A percentile compares a stretch with the other conserved stretches of the same genome.
phyloP scores from a whole-genome alignment of 164 flowering plant genomes.

The Malania oleifera region DNA sequence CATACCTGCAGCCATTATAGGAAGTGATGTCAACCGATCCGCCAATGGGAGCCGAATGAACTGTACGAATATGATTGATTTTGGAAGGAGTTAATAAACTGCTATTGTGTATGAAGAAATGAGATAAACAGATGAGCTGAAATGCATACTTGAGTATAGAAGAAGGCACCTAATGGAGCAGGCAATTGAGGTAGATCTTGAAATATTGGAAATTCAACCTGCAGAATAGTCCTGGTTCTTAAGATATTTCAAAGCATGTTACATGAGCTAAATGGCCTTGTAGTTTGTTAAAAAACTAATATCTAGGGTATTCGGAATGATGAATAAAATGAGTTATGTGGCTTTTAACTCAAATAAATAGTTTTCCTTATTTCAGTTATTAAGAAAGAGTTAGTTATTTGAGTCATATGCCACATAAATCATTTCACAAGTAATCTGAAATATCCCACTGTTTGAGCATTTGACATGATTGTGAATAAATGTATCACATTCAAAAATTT shows the following conservation, averaged over 20 bases:
- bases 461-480: no score
- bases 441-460: no score
- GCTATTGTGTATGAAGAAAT: neutral
- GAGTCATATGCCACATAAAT: no score
- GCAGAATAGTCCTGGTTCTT: constrained; percentile 13
- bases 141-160: constrained; percentile 39
- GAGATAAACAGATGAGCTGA: neutral
- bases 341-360: no score
- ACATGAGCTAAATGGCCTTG: neutral
- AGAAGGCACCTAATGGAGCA: constrained; percentile 47
- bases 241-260: neutral
- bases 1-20: constrained; percentile 58
- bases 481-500: no score
- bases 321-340: no score
- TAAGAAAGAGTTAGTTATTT: no score
- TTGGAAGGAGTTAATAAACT: neutral
- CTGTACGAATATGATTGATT: constrained; percentile 22
- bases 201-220: constrained; percentile 58
- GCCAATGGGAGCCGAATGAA: constrained; percentile 40
- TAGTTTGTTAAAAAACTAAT: no score
- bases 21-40: constrained; percentile 52
- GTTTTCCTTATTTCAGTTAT: no score
- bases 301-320: no score
- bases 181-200: constrained; percentile 52
- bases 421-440: no score